Evolutionary conservation across 371 early-diverging fungal species (phyloP).

Genomic region (Zychaea mexicana): DNA sequence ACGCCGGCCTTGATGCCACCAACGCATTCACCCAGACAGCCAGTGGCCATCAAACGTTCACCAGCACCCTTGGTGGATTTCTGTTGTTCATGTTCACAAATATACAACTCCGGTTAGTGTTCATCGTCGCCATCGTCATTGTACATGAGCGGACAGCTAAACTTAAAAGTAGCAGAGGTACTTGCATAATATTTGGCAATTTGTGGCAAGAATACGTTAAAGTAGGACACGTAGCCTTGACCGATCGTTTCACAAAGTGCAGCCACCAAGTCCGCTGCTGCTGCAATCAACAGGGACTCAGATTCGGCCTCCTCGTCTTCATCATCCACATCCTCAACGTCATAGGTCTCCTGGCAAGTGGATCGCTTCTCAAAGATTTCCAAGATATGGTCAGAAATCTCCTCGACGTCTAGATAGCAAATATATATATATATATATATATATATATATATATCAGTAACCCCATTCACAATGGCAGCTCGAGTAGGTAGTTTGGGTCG

Average conservation of each 20-base stretch:
- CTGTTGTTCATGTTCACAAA: slow-evolving; percentile 16
- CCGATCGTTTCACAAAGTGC: slow-evolving; percentile 76
- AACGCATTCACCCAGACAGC: slow-evolving; percentile 80
- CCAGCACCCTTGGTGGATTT: slow-evolving; percentile 63
- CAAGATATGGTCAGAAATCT: slow-evolving; percentile 55
- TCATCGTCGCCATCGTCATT: too few relatives aligned
- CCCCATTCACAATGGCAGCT: background rate
- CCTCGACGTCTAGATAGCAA: slow-evolving; percentile 36
- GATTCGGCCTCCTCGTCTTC: slow-evolving; percentile 84
- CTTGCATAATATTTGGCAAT: slow-evolving; percentile 67
- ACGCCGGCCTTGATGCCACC: slow-evolving; percentile 68
- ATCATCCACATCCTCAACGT: slow-evolving; percentile 63
- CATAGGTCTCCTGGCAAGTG: slow-evolving; percentile 75
- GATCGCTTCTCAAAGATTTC: slow-evolving; percentile 79
- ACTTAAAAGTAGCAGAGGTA: background rate
- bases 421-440: too few relatives aligned
- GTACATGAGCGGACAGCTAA: background rate
- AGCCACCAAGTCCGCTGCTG: slow-evolving; percentile 82
- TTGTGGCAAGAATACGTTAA: slow-evolving; percentile 72
- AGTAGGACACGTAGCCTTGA: slow-evolving; percentile 66
- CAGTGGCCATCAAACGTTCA: slow-evolving; percentile 88
- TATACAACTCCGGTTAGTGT: too few relatives aligned
- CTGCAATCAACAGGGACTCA: slow-evolving; percentile 76
- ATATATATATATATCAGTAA: too few relatives aligned
- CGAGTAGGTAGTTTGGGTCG: too few relatives aligned